Conservation (phyloP, 179 eudicot species). For the Pouteria campechiana region DNA sequence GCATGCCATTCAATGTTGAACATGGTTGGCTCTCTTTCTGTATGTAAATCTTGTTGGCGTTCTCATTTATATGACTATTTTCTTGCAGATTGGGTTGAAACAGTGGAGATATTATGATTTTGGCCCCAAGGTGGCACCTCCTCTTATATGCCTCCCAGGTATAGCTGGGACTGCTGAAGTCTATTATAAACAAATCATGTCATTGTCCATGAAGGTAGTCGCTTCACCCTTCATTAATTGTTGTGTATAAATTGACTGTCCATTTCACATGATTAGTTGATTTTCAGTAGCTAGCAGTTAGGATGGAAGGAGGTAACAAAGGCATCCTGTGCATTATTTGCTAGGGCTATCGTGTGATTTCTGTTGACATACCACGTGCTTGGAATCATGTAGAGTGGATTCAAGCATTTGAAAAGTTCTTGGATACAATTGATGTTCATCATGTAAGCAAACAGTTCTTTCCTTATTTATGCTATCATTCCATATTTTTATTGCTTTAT, state of each 20-base stretch:
- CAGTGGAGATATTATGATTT: conserved; percentile 99
- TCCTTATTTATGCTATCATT: too few species aligned
- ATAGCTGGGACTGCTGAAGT: conserved; percentile 96
- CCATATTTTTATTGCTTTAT: too few species aligned
- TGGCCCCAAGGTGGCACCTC: conserved; percentile 94
- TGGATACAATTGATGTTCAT: conserved; percentile 90
- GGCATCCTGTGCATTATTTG: too few species aligned
- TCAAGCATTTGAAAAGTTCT: conserved; percentile 92
- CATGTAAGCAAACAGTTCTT: conserved; percentile 93
- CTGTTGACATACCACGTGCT: conserved; percentile 92
- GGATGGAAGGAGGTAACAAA: too few species aligned
- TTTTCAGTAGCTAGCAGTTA: too few species aligned
- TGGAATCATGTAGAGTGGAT: conserved; percentile 95
- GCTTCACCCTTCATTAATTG: background rate
- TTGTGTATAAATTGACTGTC: too few species aligned
- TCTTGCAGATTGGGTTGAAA: conserved; percentile 65
- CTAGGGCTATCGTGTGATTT: conserved; percentile 90
- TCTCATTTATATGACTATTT: too few species aligned
- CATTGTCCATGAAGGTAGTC: conserved; percentile 83
- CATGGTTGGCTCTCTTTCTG: too few species aligned
- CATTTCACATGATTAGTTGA: too few species aligned
- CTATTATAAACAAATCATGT: conserved; percentile 91
- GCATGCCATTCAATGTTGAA: too few species aligned
- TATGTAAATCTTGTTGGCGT: too few species aligned
- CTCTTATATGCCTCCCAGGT: conserved; percentile 89